A percentile compares a stretch with the other conserved stretches of the same genome.
Evolutionary conservation across 176 grass and related monocot species (phyloP).

Genomic region (barley (Hordeum vulgare)): DNA sequence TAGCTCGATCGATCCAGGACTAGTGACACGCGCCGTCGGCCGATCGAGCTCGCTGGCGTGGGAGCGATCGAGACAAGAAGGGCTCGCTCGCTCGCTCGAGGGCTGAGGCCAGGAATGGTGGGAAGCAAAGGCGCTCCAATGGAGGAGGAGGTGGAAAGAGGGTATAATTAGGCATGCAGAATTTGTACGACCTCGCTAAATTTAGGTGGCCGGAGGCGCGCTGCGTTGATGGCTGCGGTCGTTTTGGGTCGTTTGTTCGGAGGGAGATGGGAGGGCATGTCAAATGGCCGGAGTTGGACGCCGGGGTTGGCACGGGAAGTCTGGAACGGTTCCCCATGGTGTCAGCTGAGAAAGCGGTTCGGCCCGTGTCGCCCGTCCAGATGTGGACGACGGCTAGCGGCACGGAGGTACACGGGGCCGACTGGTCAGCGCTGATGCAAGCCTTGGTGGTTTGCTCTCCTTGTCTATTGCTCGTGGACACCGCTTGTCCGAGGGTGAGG

Average conservation of each 20-base stretch:
- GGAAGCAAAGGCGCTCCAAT: slow-evolving; percentile 44
- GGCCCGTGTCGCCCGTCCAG: too few species aligned
- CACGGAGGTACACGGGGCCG: too few species aligned
- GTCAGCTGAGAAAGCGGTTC: too few species aligned
- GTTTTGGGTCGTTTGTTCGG: not conserved
- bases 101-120: slow-evolving; percentile 22
- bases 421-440: too few species aligned
- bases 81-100: not conserved
- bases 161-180: slow-evolving; percentile 50
- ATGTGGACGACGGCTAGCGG: too few species aligned
- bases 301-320: not conserved
- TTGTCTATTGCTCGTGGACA: too few species aligned
- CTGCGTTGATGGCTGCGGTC: not conserved
- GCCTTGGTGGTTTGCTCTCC: too few species aligned
- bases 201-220: slow-evolving; percentile 9
- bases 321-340: too few species aligned
- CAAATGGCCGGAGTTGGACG: slow-evolving; percentile 28
- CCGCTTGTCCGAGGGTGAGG: too few species aligned
- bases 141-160: slow-evolving; percentile 26
- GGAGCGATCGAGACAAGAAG: not conserved
- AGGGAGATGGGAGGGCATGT: slow-evolving; percentile 23
- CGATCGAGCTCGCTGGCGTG: not conserved
- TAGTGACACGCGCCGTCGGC: not conserved
- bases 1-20: not conserved
- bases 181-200: slow-evolving; percentile 30